Conservation (phyloP, 2,329 filamentous ascomycete genomes). For the Cladophialophora yegresii region DNA sequence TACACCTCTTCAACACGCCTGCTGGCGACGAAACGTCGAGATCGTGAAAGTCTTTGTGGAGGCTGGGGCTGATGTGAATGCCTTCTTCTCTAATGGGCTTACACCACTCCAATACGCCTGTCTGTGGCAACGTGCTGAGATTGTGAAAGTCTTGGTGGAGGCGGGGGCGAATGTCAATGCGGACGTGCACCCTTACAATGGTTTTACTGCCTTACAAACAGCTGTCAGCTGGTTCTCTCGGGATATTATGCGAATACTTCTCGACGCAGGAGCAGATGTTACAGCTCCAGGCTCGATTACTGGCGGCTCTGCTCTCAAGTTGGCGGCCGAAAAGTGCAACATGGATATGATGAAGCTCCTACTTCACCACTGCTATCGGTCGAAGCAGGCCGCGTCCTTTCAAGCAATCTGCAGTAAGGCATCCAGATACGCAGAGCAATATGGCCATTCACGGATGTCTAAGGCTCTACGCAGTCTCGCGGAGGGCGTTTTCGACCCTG, state of each 20-base stretch:
- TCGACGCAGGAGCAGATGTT: conserved; percentile 37
- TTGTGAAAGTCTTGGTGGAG: conserved; percentile 36
- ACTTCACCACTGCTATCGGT: conserved; percentile 12
- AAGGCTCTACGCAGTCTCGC: not conserved
- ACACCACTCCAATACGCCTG: conserved; percentile 14
- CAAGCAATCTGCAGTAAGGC: not conserved
- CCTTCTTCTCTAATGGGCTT: not conserved
- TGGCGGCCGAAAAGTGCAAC: conserved; percentile 37
- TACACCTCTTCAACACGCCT: conserved; percentile 32
- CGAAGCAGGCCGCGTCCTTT: not conserved
- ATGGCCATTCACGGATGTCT: not conserved
- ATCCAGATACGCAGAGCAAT: not conserved
- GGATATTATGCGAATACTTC: conserved; percentile 31
- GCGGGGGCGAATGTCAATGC: conserved; percentile 36
- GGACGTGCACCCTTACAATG: conserved; percentile 15
- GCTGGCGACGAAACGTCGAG: conserved; percentile 29
- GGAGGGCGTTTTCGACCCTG: not conserved
- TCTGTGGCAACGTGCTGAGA: conserved; percentile 17
- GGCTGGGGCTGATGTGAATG: conserved; percentile 33
- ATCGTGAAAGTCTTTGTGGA: conserved; percentile 27
- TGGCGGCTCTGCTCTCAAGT: conserved; percentile 40
- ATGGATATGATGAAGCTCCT: conserved; percentile 26
- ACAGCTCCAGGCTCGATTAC: conserved; percentile 30
- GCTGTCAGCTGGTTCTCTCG: conserved; percentile 34
- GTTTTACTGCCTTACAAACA: conserved; percentile 37